Conservation (phyloP, 1,284 basidiomycete species). For the Takashimella tepidaria region DNA sequence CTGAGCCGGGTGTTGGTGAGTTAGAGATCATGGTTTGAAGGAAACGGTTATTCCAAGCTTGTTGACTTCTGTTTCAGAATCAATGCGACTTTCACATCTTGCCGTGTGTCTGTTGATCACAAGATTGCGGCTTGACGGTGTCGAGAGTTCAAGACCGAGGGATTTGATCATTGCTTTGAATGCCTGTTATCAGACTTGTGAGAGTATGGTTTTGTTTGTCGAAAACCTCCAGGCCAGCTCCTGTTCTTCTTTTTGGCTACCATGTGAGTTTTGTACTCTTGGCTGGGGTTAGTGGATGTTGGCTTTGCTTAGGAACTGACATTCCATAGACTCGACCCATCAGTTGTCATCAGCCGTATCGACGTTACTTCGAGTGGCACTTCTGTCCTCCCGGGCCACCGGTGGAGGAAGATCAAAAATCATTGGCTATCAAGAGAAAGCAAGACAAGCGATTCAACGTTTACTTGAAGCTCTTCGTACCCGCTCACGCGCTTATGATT, state of each 20-base stretch:
- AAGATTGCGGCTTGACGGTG: conserved; percentile 5
- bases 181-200: conserved; percentile 12
- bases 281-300: too few species aligned
- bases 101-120: conserved; percentile 22
- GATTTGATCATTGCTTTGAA: conserved; percentile 11
- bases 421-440: background rate
- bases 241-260: conserved; percentile 27
- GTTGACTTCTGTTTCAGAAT: conserved; percentile 24
- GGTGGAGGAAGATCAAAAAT: background rate
- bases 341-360: conserved; percentile 28
- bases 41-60: too few species aligned
- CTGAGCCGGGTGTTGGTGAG: background rate
- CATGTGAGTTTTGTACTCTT: conserved; percentile 22
- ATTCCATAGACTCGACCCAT: conserved; percentile 24
- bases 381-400: conserved; percentile 14
- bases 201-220: conserved; percentile 9
- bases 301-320: rapidly evolving
- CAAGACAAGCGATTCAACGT: conserved; percentile 1
- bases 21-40: background rate
- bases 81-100: conserved; percentile 24
- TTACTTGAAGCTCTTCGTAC: conserved; percentile 5
- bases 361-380: conserved; percentile 17
- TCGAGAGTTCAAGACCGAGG: conserved; percentile 3
- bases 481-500: conserved; percentile 3
- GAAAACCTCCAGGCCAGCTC: conserved; percentile 11